These are phyloP conservation scores for Dryas integrifolia DNA, from an alignment of 331 rosid species.

Conservation along the genomic window DNA sequence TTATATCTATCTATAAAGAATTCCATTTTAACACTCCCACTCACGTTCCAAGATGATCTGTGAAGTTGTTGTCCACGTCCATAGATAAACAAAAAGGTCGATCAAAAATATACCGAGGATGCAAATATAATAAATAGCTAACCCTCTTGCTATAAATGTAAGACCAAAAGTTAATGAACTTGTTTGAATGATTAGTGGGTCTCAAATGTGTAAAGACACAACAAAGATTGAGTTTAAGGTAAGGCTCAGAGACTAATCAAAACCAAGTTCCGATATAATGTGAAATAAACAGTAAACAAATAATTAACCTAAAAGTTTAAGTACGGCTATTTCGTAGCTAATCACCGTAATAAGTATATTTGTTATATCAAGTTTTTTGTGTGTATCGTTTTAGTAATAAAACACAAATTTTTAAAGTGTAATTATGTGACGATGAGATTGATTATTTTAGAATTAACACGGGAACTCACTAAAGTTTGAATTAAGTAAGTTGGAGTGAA, in stretches of 20 bases:
- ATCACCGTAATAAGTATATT: no score
- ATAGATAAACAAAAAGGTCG: no score
- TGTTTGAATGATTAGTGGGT: no score
- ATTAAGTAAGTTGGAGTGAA: constrained; percentile 31
- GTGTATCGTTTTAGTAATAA: no score
- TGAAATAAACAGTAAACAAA: neutral
- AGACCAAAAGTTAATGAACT: neutral
- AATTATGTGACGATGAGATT: neutral
- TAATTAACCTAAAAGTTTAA: neutral
- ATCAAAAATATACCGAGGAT: neutral
- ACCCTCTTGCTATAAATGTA: no score
- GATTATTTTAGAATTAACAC: constrained; percentile 19
- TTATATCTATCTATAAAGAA: no score
- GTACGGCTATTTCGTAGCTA: neutral
- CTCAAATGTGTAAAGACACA: no score
- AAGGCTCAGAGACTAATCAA: neutral
- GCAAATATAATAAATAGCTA: neutral
- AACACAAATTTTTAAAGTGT: neutral
- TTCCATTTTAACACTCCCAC: no score
- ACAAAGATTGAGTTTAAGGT: no score
- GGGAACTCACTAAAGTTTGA: constrained; percentile 5
- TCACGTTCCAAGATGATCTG: no score
- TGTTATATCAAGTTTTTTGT: no score
- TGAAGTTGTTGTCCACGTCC: no score
- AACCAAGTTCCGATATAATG: neutral